Evolutionary conservation across 257 asterid genomes (phyloP).

Genomic region (Plantago ovata): DNA sequence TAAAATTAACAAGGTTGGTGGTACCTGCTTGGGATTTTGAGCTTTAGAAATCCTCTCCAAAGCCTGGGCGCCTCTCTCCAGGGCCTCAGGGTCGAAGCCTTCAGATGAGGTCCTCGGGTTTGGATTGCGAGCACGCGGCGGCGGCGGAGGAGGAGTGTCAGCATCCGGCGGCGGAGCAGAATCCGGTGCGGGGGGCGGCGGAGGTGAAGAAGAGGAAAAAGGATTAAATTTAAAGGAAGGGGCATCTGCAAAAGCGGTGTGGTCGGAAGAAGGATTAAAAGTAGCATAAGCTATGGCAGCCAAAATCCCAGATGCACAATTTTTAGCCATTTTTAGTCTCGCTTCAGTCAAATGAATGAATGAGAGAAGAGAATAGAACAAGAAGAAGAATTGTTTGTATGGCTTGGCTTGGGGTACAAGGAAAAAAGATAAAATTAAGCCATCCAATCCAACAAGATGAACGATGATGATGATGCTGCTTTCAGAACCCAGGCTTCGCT

Average conservation of each 20-base stretch:
- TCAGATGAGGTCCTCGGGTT: conserved; percentile 78
- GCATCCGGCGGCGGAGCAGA: conserved; percentile 30
- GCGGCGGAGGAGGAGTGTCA: conserved; percentile 32
- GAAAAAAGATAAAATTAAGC: no score
- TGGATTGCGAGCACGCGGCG: conserved; percentile 54
- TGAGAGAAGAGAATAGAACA: no score
- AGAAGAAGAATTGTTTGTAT: no score
- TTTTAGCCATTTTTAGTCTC: conserved; percentile 38
- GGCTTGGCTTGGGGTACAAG: no score
- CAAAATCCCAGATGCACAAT: conserved; percentile 51
- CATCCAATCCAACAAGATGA: no score
- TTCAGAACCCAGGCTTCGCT: no score
- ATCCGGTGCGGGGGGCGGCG: conserved; percentile 26
- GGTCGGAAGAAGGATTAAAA: conserved; percentile 31
- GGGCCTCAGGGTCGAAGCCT: conserved; percentile 84
- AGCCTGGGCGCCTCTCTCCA: conserved; percentile 71
- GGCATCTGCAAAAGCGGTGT: conserved; percentile 51
- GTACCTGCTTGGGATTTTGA: conserved; percentile 59
- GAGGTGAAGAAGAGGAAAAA: conserved; percentile 35
- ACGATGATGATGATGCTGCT: no score
- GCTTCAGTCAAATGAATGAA: no score
- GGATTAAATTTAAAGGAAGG: conserved; percentile 43
- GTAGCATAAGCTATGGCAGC: conserved; percentile 61
- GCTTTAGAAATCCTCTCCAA: conserved; percentile 44
- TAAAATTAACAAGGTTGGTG: no score